phyloP scores from a whole-genome alignment of 176 grass and related monocot species.

The Themeda triandra region DNA sequence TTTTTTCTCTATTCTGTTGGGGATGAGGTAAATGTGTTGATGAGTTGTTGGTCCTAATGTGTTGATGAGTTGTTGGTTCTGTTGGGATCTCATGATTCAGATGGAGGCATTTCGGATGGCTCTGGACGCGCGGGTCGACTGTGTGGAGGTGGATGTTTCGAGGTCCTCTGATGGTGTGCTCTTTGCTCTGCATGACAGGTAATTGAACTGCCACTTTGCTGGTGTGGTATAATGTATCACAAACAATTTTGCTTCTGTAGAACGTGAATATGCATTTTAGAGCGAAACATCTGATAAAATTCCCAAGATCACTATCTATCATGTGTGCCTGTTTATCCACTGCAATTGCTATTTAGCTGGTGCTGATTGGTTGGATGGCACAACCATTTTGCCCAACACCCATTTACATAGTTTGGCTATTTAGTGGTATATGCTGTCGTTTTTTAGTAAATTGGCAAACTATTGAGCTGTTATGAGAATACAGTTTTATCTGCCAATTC shows the following conservation, averaged over 20 bases:
- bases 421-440: not conserved
- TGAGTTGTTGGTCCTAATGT: not conserved
- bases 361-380: not conserved
- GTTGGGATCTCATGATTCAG: conserved; percentile 15
- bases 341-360: not conserved
- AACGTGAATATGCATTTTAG: not conserved
- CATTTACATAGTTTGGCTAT: not conserved
- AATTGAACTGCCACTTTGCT: not conserved
- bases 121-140: conserved; percentile 65
- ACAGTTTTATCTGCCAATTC: not conserved
- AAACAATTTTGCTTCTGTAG: not conserved
- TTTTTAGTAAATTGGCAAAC: not conserved
- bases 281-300: not conserved
- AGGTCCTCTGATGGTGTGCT: conserved; percentile 68
- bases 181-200: conserved; percentile 87
- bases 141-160: conserved; percentile 86
- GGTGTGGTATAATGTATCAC: not conserved
- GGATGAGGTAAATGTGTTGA: not conserved
- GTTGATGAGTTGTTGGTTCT: not conserved
- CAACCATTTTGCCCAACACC: not conserved
- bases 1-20: not conserved
- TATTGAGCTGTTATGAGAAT: not conserved
- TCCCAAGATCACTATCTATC: not conserved
- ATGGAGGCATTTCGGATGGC: conserved; percentile 76
- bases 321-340: not conserved